Evolutionary conservation across 805 yeast species (phyloP).

Genomic region (Clavispora carvajalis): DNA sequence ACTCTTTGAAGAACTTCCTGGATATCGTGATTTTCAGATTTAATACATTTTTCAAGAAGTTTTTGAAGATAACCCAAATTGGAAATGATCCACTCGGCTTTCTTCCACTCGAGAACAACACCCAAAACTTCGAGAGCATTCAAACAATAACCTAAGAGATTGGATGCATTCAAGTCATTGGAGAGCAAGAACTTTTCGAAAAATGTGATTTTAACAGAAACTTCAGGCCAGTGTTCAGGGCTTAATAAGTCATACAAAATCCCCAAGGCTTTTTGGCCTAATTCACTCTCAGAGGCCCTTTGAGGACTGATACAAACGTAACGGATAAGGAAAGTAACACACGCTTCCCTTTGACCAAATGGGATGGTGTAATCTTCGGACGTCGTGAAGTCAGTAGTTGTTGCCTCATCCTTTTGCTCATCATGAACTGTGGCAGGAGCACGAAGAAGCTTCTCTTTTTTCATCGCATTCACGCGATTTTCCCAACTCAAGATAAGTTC

Average conservation of each 20-base stretch:
- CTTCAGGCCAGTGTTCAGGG: conserved; percentile 79
- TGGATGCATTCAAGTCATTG: conserved; percentile 65
- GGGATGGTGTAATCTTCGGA: conserved; percentile 58
- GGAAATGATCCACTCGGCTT: conserved; percentile 70
- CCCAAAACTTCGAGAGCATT: conserved; percentile 89
- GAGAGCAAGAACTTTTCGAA: conserved; percentile 84
- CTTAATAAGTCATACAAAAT: conserved; percentile 69
- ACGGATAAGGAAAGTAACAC: conserved; percentile 81
- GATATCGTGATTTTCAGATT: conserved; percentile 78
- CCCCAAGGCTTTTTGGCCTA: conserved; percentile 78
- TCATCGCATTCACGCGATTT: conserved; percentile 35
- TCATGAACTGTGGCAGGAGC: neutral
- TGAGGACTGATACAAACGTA: conserved; percentile 84
- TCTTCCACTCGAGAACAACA: conserved; percentile 74
- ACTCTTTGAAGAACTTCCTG: conserved; percentile 82
- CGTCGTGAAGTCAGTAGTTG: conserved; percentile 36
- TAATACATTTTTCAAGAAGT: conserved; percentile 73
- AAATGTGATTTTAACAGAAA: conserved; percentile 76
- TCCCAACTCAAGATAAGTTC: conserved; percentile 88
- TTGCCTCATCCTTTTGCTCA: neutral
- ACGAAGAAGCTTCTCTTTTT: conserved; percentile 2
- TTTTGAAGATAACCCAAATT: conserved; percentile 66
- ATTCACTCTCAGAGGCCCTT: conserved; percentile 74
- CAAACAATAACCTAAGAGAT: conserved; percentile 70
- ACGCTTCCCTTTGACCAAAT: conserved; percentile 77